A percentile compares a stretch with the other conserved stretches of the same genome.
Evolutionary conservation across 1,139 yeast genomes (phyloP).

Genomic region (Scheffersomyces insectosa): DNA sequence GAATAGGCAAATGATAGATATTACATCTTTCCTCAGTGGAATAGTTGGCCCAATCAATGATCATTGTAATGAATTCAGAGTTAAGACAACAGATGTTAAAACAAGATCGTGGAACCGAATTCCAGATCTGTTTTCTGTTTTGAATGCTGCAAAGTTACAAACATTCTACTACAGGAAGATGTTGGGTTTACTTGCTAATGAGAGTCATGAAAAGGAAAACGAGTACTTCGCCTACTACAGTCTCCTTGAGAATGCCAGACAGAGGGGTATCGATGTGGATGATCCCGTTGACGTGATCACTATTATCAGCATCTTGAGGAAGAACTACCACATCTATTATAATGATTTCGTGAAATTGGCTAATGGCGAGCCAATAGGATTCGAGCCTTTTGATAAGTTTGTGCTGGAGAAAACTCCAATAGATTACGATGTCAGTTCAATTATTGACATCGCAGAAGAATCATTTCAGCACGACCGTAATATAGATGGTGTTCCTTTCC

Average conservation of each 20-base stretch:
- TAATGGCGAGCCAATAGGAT: slow-evolving; percentile 46
- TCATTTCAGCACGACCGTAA: not conserved
- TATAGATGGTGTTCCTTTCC: not conserved
- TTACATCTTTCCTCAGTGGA: slow-evolving; percentile 20
- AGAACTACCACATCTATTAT: slow-evolving; percentile 31
- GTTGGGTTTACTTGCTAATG: slow-evolving; percentile 14
- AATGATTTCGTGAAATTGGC: slow-evolving; percentile 49
- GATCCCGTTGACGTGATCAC: slow-evolving; percentile 44
- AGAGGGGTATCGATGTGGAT: slow-evolving; percentile 50
- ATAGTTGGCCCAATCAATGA: slow-evolving; percentile 17
- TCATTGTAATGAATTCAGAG: slow-evolving; percentile 9
- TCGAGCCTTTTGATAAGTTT: slow-evolving; percentile 36
- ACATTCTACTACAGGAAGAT: slow-evolving; percentile 51
- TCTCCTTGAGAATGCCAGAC: slow-evolving; percentile 44
- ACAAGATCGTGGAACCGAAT: slow-evolving; percentile 45
- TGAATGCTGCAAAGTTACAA: slow-evolving; percentile 53
- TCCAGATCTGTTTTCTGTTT: slow-evolving; percentile 51
- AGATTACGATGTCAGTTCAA: slow-evolving; percentile 8
- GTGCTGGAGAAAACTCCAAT: slow-evolving; percentile 4
- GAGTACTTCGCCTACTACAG: slow-evolving; percentile 12
- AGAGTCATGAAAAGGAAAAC: not conserved
- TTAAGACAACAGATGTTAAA: slow-evolving; percentile 51
- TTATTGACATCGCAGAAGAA: not conserved
- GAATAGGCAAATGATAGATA: slow-evolving; percentile 19
- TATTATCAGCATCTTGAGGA: slow-evolving; percentile 35